Conservation (phyloP, 1,139 yeast genomes). For the Scheffersomyces cryptocercus region DNA sequence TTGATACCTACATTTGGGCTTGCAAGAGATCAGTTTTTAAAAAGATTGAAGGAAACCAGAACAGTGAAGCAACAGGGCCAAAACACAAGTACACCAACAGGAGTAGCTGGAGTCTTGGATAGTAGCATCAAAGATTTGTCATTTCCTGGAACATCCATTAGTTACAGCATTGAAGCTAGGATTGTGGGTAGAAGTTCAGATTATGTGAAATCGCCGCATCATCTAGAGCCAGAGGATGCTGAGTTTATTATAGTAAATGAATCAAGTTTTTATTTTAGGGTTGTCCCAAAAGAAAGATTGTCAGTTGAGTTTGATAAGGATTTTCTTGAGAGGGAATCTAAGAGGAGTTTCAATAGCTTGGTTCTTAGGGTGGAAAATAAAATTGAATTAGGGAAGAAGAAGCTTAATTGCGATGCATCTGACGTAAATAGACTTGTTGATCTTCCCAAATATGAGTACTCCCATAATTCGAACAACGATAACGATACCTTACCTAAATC, state of each 20-base stretch:
- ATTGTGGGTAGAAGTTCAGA: constrained; percentile 35
- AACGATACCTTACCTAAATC: too few relatives aligned
- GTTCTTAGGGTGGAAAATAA: constrained; percentile 15
- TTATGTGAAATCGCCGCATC: constrained; percentile 18
- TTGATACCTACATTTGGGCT: constrained; percentile 37
- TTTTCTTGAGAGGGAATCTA: constrained; percentile 12
- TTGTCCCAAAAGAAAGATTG: constrained; percentile 20
- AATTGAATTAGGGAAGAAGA: constrained; percentile 16
- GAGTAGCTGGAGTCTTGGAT: constrained; percentile 15
- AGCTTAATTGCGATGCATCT: constrained; percentile 2
- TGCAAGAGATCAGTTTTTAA: constrained; percentile 22
- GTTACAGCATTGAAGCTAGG: constrained; percentile 38
- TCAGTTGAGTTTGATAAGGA: constrained; percentile 10
- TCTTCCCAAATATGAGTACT: too few relatives aligned
- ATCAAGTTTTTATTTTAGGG: constrained; percentile 21
- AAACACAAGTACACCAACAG: constrained; percentile 8
- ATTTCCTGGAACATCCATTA: constrained; percentile 32
- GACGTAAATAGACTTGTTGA: constrained; percentile 4
- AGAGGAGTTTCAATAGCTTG: constrained; percentile 16
- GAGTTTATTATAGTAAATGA: constrained; percentile 26
- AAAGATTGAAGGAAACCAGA: constrained; percentile 19
- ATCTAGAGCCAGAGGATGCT: constrained; percentile 10
- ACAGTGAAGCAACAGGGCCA: constrained; percentile 5
- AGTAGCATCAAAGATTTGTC: constrained; percentile 29
- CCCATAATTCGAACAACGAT: too few relatives aligned